phyloP scores from a whole-genome alignment of 495 filamentous ascomycete species.

The Sphaerosporella brunnea region DNA sequence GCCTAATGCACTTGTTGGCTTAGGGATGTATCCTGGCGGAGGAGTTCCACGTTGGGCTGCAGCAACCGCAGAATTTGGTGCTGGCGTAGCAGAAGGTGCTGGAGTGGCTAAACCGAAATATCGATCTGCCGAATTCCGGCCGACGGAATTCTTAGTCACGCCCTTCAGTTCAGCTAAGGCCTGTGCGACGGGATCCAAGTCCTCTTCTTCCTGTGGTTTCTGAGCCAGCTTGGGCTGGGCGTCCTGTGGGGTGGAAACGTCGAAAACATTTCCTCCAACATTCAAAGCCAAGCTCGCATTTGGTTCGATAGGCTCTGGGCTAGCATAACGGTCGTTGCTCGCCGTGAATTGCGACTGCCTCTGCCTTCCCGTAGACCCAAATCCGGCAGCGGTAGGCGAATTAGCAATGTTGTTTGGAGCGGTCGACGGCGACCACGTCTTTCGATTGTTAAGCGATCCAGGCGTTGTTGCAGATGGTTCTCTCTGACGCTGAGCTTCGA shows the following conservation, averaged over 20 bases:
- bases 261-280: conserved; percentile 89
- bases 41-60: conserved; percentile 47
- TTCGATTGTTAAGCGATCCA: conserved; percentile 32
- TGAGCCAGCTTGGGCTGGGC: conserved; percentile 14
- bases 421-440: conserved; percentile 40
- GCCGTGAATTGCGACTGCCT: conserved; percentile 27
- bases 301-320: conserved; percentile 83
- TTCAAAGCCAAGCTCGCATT: conserved; percentile 89
- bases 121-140: conserved; percentile 76
- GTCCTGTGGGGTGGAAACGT: conserved; percentile 59
- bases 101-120: conserved; percentile 85
- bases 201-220: conserved; percentile 27
- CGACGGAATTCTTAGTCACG: conserved; percentile 43
- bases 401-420: conserved; percentile 25
- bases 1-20: conserved; percentile 57
- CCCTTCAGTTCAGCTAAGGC: conserved; percentile 87
- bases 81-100: conserved; percentile 35
- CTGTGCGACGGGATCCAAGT: conserved; percentile 72
- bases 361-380: conserved; percentile 17
- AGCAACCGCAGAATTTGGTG: conserved; percentile 31
- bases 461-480: conserved; percentile 15
- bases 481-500: conserved; percentile 16
- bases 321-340: conserved; percentile 31
- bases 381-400: conserved; percentile 12
- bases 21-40: conserved; percentile 64